Percentiles rank a stretch among this genome's conserved stretches.
These are phyloP conservation scores for Fusarium virguliforme DNA, from an alignment of 2,329 filamentous ascomycete genomes.

Conservation along the genomic window DNA sequence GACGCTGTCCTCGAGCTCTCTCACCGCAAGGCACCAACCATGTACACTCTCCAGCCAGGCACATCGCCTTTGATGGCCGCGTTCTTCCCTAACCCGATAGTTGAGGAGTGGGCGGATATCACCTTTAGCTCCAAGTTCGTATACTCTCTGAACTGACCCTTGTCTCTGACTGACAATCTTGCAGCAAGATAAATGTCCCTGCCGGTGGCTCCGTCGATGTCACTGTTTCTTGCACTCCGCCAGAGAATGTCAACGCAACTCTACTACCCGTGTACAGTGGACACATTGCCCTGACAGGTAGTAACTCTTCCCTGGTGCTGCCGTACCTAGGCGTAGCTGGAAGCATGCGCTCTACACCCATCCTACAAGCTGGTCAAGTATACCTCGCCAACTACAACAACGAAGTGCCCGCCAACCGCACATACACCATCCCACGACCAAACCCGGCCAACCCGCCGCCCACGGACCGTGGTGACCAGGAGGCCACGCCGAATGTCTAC, in stretches of 20 bases:
- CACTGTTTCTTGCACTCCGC: not conserved
- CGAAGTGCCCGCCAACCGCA: not conserved
- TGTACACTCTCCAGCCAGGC: not conserved
- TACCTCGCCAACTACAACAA: constrained; percentile 12
- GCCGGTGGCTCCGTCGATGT: constrained; percentile 1
- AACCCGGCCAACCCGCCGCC: not conserved
- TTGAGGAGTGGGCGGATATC: constrained; percentile 7
- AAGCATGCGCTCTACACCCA: not conserved
- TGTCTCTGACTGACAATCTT: not conserved
- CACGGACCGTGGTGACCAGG: not conserved
- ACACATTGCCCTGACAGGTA: not conserved
- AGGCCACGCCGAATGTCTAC: not conserved
- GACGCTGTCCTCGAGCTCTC: not conserved
- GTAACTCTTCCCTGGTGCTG: not conserved
- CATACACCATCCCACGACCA: constrained; percentile 6
- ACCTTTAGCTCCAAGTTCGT: constrained; percentile 4
- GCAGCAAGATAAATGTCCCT: constrained; percentile 1
- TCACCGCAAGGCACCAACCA: constrained; percentile 4
- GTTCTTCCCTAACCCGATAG: not conserved
- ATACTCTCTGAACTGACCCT: accelerated
- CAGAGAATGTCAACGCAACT: constrained; percentile 3
- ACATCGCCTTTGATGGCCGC: not conserved
- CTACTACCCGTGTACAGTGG: constrained; percentile 2
- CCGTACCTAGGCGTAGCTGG: constrained; percentile 5
- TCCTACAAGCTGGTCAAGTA: not conserved